Conservation (phyloP, 768 basidiomycete species). For the Myochromella boudieri region DNA sequence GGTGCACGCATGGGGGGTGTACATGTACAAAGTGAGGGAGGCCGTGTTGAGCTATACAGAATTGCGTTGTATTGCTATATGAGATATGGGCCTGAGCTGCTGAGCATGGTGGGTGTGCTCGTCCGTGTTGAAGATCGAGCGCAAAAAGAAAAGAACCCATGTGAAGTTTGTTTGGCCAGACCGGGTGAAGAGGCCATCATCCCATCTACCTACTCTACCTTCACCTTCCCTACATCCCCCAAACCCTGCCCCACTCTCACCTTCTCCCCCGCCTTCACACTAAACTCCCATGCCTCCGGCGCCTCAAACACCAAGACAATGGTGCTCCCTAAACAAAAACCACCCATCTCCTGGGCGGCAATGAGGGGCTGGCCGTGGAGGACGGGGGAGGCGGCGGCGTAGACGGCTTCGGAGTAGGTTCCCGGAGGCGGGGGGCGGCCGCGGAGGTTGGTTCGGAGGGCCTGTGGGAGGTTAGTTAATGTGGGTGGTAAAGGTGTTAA, state of each 20-base stretch:
- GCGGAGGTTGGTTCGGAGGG: constrained; percentile 87
- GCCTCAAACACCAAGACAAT: constrained; percentile 98
- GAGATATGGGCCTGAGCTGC: background rate
- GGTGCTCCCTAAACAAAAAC: constrained; percentile 92
- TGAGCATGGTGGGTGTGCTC: constrained; percentile 6
- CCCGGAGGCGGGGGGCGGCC: constrained; percentile 72
- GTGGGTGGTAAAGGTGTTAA: background rate
- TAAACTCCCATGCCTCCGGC: constrained; percentile 78
- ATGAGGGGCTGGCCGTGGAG: constrained; percentile 86
- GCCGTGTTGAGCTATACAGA: background rate
- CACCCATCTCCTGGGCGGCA: constrained; percentile 95
- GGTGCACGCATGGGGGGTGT: too few species aligned
- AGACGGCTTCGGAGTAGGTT: constrained; percentile 90
- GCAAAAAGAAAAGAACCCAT: too few species aligned
- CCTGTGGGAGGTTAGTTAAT: constrained; percentile 37
- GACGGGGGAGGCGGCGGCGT: constrained; percentile 78
- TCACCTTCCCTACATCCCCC: constrained; percentile 50
- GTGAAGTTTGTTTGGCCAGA: too few species aligned
- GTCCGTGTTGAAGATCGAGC: constrained; percentile 26
- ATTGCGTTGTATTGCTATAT: background rate
- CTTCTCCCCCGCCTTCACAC: constrained; percentile 74
- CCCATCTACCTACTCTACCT: constrained; percentile 25
- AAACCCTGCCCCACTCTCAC: constrained; percentile 85
- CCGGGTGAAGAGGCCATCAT: too few species aligned
- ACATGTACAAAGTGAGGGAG: too few species aligned